Evolutionary conservation across 305 asterid species (phyloP).

Genomic region (Lippia alba): DNA sequence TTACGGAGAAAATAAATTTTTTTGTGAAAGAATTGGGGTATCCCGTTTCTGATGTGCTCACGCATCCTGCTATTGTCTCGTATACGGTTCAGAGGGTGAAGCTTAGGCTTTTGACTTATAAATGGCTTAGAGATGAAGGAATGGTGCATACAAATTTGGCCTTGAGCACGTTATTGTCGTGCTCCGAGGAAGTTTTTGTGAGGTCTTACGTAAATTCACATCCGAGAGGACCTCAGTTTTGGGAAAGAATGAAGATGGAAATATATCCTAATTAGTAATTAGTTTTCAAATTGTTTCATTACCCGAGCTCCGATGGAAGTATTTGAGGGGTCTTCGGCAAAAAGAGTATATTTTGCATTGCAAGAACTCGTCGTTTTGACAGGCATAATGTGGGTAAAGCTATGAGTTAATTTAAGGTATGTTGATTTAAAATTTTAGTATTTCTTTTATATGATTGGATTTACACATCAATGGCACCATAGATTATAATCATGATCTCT

Average conservation of each 20-base stretch:
- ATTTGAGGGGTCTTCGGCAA: conserved; percentile 2
- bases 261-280: conserved; percentile 27
- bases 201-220: conserved; percentile 53
- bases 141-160: conserved; percentile 50
- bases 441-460: not conserved
- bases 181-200: conserved; percentile 52
- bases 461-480: no score
- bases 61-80: conserved; percentile 53
- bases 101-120: conserved; percentile 63
- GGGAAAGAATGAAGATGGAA: conserved; percentile 57
- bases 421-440: conserved; percentile 17
- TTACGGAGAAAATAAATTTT: conserved; percentile 50
- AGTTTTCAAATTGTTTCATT: not conserved
- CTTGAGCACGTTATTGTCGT: conserved; percentile 62
- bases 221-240: conserved; percentile 59
- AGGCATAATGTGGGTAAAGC: conserved; percentile 1
- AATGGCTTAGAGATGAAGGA: conserved; percentile 62
- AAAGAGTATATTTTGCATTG: not conserved
- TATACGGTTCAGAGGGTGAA: conserved; percentile 61
- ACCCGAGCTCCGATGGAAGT: not conserved
- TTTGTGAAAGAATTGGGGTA: conserved; percentile 59
- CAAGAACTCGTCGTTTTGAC: conserved; percentile 10
- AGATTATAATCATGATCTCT: no score
- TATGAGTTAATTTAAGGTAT: conserved; percentile 8
- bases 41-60: conserved; percentile 52